phyloP scores from a whole-genome alignment of 1,139 yeast species.

The Candida tropicalis region DNA sequence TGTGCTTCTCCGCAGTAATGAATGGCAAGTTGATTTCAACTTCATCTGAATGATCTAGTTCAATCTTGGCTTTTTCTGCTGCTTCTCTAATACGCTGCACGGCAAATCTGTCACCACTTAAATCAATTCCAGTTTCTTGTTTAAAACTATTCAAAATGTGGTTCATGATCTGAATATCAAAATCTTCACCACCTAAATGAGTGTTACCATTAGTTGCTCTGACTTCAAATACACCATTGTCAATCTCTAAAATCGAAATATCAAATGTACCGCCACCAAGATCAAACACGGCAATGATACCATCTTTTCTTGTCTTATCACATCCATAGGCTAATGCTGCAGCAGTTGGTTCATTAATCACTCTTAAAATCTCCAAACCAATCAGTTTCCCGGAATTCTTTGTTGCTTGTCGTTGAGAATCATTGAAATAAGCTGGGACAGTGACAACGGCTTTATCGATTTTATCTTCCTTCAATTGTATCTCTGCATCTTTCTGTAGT shows the following conservation, averaged over 20 bases:
- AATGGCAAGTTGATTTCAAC: constrained; percentile 69
- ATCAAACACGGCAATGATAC: constrained; percentile 75
- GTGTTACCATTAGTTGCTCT: constrained; percentile 85
- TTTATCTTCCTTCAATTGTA: constrained; percentile 37
- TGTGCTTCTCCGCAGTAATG: constrained; percentile 52
- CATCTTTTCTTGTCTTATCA: constrained; percentile 50
- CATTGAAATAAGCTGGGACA: constrained; percentile 81
- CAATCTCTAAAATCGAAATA: constrained; percentile 76
- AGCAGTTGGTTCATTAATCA: constrained; percentile 80
- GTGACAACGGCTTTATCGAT: constrained; percentile 63
- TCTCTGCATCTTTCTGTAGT: constrained; percentile 61
- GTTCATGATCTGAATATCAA: constrained; percentile 63
- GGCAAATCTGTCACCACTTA: constrained; percentile 46
- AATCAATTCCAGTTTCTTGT: constrained; percentile 43
- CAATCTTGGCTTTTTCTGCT: constrained; percentile 72
- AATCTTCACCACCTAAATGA: constrained; percentile 83
- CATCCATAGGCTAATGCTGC: constrained; percentile 82
- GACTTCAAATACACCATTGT: constrained; percentile 81
- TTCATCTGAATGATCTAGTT: constrained; percentile 59
- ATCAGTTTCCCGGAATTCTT: constrained; percentile 69
- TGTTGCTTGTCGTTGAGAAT: constrained; percentile 78
- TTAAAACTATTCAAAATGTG: constrained; percentile 54
- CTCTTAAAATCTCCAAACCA: constrained; percentile 68
- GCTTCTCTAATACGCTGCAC: constrained; percentile 74
- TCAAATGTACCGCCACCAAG: constrained; percentile 87